Conservation (phyloP, 1,284 basidiomycete genomes). For the Sphagnurus paluster region DNA sequence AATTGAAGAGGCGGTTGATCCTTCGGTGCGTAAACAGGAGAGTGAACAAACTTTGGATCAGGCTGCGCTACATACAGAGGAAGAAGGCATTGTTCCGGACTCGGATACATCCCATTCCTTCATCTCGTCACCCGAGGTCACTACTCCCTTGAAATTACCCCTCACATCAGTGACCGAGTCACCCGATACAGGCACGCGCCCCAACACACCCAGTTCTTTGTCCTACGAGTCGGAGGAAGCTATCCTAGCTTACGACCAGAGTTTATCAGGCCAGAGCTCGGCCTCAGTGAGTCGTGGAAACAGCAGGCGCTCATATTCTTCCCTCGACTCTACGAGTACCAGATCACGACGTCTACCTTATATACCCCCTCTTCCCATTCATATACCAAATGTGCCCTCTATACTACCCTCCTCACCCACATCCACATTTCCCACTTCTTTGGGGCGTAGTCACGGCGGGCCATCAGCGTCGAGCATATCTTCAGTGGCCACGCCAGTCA, state of each 20-base stretch:
- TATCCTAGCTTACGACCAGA: background rate
- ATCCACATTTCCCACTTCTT: background rate
- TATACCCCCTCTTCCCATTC: background rate
- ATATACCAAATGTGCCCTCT: too few relatives aligned
- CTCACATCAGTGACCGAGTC: too few relatives aligned
- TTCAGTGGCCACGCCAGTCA: background rate
- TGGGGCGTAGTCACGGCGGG: background rate
- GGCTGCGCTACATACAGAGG: too few relatives aligned
- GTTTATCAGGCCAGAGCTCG: background rate
- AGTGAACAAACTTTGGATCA: too few relatives aligned
- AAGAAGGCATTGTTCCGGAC: too few relatives aligned
- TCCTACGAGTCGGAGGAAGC: slow-evolving; percentile 5
- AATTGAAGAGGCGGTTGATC: too few relatives aligned
- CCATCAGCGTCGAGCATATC: slow-evolving; percentile 1
- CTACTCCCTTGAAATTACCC: too few relatives aligned
- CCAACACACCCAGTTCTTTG: background rate
- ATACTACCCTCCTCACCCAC: slow-evolving; percentile 8
- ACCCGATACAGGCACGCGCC: background rate
- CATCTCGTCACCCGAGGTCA: too few relatives aligned
- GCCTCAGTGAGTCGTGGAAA: slow-evolving; percentile 2
- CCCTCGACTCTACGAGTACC: slow-evolving; percentile 2
- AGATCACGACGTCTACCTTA: background rate
- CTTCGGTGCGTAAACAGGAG: too few relatives aligned
- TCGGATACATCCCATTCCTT: too few relatives aligned
- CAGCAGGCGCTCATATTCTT: slow-evolving; percentile 5